Conservation (phyloP, 164 flowering plant species). For the Vitis labrusca region DNA sequence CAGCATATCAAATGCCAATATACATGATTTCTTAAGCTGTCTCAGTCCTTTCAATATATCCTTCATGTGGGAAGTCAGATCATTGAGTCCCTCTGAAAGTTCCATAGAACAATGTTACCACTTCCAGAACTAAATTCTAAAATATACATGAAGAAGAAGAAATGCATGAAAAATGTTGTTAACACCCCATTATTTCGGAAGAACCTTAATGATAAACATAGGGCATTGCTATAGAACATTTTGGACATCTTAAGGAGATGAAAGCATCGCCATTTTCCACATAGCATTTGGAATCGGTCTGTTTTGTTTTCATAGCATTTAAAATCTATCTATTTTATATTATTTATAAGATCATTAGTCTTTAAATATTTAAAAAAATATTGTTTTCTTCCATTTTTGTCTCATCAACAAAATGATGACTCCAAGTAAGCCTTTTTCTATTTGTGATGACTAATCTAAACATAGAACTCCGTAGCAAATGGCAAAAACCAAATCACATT, state of each 20-base stretch:
- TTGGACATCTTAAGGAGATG: background rate
- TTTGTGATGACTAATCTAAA: background rate
- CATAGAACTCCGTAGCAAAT: background rate
- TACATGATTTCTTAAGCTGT: constrained; percentile 61
- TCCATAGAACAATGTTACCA: constrained; percentile 3
- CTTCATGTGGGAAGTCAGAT: constrained; percentile 45
- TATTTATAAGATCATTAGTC: background rate
- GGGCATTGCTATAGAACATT: background rate
- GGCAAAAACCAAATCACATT: background rate
- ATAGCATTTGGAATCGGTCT: background rate
- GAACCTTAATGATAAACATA: no score
- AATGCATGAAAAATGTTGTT: no score
- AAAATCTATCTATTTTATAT: background rate
- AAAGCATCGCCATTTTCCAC: background rate
- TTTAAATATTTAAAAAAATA: background rate
- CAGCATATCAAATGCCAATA: constrained; percentile 60
- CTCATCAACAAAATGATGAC: no score
- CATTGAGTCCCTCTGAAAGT: constrained; percentile 62
- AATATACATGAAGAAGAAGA: no score
- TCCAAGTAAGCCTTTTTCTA: background rate
- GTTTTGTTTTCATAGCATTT: background rate
- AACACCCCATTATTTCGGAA: no score
- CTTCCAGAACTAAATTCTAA: background rate
- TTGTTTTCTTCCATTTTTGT: no score
- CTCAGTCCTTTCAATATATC: constrained; percentile 64